Percentiles rank a stretch among this genome's conserved stretches.
phyloP scores from a whole-genome alignment of 2,329 filamentous ascomycete species.

The Penicillium corylophilum region DNA sequence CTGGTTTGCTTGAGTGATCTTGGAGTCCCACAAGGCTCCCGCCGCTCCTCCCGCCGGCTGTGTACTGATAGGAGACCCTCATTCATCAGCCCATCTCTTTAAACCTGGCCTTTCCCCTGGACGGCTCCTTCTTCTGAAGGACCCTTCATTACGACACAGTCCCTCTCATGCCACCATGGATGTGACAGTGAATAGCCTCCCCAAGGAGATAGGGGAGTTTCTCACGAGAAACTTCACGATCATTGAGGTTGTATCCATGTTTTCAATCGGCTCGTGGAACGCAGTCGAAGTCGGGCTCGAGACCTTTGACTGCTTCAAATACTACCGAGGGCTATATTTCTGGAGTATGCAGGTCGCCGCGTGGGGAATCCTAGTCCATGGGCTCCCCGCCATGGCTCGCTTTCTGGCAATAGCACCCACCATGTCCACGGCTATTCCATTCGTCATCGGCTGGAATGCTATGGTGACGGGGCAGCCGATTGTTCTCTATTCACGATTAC shows the following conservation, averaged over 20 bases:
- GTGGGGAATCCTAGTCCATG: slow-evolving; percentile 37
- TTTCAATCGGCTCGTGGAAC: slow-evolving; percentile 34
- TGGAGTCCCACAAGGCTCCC: background rate
- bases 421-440: slow-evolving; percentile 4
- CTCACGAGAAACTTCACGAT: slow-evolving; percentile 7
- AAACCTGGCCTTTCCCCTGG: background rate
- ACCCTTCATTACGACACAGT: background rate
- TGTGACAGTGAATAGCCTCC: background rate
- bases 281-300: slow-evolving; percentile 44
- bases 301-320: slow-evolving; percentile 44
- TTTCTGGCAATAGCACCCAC: slow-evolving; percentile 4
- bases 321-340: slow-evolving; percentile 46
- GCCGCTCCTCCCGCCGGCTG: background rate
- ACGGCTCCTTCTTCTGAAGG: background rate
- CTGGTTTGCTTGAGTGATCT: background rate
- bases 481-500: slow-evolving; percentile 47
- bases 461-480: slow-evolving; percentile 47
- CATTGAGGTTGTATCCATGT: slow-evolving; percentile 9
- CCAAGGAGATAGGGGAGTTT: slow-evolving; percentile 1
- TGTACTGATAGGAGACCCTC: background rate
- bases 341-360: slow-evolving; percentile 44
- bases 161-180: slow-evolving; percentile 8
- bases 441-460: slow-evolving; percentile 38
- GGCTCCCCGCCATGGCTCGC: slow-evolving; percentile 30
- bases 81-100: background rate